Base-by-base conservation (phyloP, 768 basidiomycete species). In the Mycena rosella region DNA sequence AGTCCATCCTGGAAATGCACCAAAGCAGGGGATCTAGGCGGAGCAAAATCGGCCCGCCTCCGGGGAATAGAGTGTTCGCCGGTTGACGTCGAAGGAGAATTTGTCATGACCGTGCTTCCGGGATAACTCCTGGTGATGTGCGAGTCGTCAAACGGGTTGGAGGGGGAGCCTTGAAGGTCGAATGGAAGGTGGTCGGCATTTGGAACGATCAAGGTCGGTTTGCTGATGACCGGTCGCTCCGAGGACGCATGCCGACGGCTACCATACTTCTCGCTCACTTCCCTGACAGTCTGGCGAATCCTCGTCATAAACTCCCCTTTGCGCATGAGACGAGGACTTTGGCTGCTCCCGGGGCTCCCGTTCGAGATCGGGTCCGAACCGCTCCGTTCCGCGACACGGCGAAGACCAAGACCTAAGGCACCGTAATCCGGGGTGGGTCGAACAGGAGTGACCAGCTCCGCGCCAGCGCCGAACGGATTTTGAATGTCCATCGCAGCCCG, bases 221-320 rank as follows among this genome's bases (percentile, higher is more conserved):
- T 87, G 22, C 88, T 85, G 69, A 92, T 92, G 44, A 82, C 77
- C 7, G 87, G 88, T 61, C 84, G 81, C 63, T 79, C 74, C 58
- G 78, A 75, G 32, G 81, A 72, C 11, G 73, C 58, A 24, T 68
- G 67, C 61, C 77, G 79, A 47, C 78, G 77, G 38, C 79, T 79
- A 15, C 78, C 78, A 70, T 85, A 87, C 75, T 83, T 88, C 74
- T 89, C 85, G 80, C 91, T 92, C 67, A 92, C 91, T 48, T 88
- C 85, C 62, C 92, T 83, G 36, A 91, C 88, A 3, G 90, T 90
- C 53, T 87, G 83, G 68, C 81, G 86, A 47, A 93, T 83, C 75
- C 81, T 85, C n/a, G 84, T 83, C 58, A 93, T 70, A 73, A 93
- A 93, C 74, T 92, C 90, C 20, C 80, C 83, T 76, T 93, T 94